Base-by-base conservation (phyloP, 352 stramenopile genomes). In the Pelagophyceae sp. region DNA sequence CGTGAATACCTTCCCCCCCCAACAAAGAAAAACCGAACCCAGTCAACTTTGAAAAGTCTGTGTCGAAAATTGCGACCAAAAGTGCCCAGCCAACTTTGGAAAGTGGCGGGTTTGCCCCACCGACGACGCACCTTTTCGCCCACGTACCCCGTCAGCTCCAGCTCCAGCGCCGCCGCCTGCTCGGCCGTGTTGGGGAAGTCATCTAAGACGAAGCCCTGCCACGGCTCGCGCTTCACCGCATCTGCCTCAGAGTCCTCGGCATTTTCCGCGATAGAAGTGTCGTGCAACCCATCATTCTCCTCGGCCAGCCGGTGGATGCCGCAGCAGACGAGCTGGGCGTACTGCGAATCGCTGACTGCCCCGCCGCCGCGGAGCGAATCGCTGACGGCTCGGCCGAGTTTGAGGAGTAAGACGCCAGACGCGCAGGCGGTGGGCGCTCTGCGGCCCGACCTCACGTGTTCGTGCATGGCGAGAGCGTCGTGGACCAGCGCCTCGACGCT, bases 111-210 rank as follows among this genome's bases (percentile, higher is more conserved):
- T n/a, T n/a, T n/a, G n/a, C n/a, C n/a, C n/a, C n/a, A n/a, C n/a
- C n/a, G n/a, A n/a, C n/a, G n/a, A n/a, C n/a, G n/a, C n/a, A n/a
- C n/a, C n/a, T n/a, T n/a, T n/a, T n/a, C n/a, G n/a, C n/a, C n/a
- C n/a, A n/a, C 81, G 40, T 84, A 85, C 50, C 81, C 81, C 20
- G 79, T 83, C 17, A 85, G 75, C 29, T 40, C 31, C 67, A 79
- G 82, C 70, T 85, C 81, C n/a, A 85, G 70, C 25, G 76, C 72
- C 29, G 77, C 74, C 31, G 75, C 72, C 79, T 84, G 80, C 29
- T 78, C 58, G 29, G 77, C 79, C 15, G 75, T 84, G 37, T 81
- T 58, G 27, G 81, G 81, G 65, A 84, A 85, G 69, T 85, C 80
- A 29, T 85, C 81, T 27, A 80, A 70, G 51, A 85, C 70, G 80